Evolutionary conservation across 2,329 filamentous ascomycete genomes (phyloP), one percentile per base, ranked within the genome.

Genomic region (Stachybotrys chartarum): DNA sequence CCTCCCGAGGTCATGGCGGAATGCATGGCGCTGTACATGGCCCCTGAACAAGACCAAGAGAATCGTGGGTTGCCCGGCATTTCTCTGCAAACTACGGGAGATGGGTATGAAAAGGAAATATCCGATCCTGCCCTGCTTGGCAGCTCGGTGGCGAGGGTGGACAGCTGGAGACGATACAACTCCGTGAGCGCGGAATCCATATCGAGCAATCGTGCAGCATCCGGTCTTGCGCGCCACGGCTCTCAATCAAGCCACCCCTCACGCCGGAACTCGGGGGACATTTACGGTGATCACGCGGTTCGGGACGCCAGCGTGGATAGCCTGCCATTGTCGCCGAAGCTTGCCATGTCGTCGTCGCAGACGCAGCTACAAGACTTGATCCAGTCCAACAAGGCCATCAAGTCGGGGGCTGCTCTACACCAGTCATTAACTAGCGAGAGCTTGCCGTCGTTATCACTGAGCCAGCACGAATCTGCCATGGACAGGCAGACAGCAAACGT

Each of bases 1-100:
- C 84, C 89, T 7, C 83, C 88, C 1, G 90, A 93, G 67, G 85
- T 94, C 1, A 86, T 92, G 1, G 87, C 88, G 3, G 85, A 90
- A 60, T 94, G 90, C 61, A 86, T 91, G 76, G 83, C 81, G 53
- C 77, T 91, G n/a, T 87, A 81, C 56, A 56, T 68, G 6, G 54
- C 66, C 51, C 60, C 62, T 3, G 67, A 69, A 51, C 55, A 63
- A 6, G 64, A 64, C 10, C 62, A 64, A 30, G 59, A 62, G 31
- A 56, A 62, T 30, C 61, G 61, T n/a, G 60, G 57, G 11, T 54
- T 61, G 24, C 59, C 64, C 12, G 60, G 50, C 18, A 32, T n/a
- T 30, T 32, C 18, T 32, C 11, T 35, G 6, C n/a, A 16, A n/a
- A 17, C 17, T 44, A 5, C 32, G 31, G n/a, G 12, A 11, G 50